A percentile compares a stretch with the other conserved stretches of the same genome.
phyloP scores from a whole-genome alignment of 23 red algal genomes.

The Chondrus crispus region DNA sequence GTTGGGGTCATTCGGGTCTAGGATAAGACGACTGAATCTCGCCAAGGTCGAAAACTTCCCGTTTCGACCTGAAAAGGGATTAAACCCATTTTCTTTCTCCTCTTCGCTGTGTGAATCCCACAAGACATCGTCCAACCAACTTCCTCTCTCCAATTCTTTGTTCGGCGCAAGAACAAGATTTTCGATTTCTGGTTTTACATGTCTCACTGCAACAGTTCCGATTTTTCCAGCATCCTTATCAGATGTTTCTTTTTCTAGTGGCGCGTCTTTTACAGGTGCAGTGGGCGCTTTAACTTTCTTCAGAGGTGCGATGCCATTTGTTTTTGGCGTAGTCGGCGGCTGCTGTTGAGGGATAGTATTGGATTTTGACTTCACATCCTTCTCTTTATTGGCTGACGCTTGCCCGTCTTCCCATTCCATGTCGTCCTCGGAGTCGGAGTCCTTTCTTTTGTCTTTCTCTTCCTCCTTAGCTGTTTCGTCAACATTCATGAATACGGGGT shows the following conservation, averaged over 20 bases:
- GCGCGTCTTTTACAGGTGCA: not conserved
- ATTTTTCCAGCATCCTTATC: not conserved
- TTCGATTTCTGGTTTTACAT: too few species aligned
- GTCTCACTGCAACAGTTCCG: too few species aligned
- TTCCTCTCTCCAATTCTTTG: constrained; percentile 29
- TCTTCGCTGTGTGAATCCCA: constrained; percentile 62
- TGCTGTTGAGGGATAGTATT: not conserved
- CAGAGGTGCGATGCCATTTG: not conserved
- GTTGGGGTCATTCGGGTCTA: constrained; percentile 66
- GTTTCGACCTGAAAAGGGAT: too few species aligned
- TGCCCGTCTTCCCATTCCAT: constrained; percentile 68
- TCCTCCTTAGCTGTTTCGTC: not conserved
- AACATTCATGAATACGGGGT: constrained; percentile 46
- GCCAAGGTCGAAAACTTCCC: not conserved
- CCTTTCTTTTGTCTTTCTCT: not conserved
- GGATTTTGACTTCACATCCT: not conserved
- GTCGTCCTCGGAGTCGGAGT: constrained; percentile 45
- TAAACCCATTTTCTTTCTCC: not conserved
- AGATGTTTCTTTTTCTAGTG: not conserved
- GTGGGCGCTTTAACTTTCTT: not conserved
- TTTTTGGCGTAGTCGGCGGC: not conserved
- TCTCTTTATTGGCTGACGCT: not conserved
- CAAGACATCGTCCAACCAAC: constrained; percentile 58
- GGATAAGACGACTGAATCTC: constrained; percentile 42
- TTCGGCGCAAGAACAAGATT: constrained; percentile 25